phyloP scores from a whole-genome alignment of 169 alveolate species.

The Plasmodium relictum region DNA sequence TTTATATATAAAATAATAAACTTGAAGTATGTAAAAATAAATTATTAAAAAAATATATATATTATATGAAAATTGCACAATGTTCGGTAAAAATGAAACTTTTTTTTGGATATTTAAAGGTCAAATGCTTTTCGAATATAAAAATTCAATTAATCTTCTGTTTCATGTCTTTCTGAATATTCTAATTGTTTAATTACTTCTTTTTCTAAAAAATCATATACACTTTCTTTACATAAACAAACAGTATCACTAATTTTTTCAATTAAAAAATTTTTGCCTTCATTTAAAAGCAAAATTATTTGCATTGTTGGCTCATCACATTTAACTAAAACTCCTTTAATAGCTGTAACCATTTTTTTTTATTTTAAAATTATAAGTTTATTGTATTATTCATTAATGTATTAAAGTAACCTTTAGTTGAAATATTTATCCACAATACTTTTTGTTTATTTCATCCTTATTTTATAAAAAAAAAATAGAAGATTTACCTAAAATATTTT shows the following conservation, averaged over 20 bases:
- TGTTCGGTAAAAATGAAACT: too few species aligned
- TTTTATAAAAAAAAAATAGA: too few species aligned
- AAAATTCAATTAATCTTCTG: conserved; percentile 35
- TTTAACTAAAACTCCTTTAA: conserved; percentile 77
- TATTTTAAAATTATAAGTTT: not conserved
- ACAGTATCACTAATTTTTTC: conserved; percentile 87
- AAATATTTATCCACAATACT: too few species aligned
- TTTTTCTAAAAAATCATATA: conserved; percentile 80
- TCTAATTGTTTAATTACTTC: conserved; percentile 72
- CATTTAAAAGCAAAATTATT: conserved; percentile 84
- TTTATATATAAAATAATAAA: too few species aligned
- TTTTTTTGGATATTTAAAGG: conserved; percentile 66
- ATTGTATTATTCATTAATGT: too few species aligned
- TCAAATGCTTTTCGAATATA: not conserved
- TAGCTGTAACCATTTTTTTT: conserved; percentile 72
- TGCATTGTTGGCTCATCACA: conserved; percentile 88
- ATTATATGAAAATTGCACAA: too few species aligned
- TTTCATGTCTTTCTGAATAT: conserved; percentile 72
- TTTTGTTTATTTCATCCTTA: too few species aligned
- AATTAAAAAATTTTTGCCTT: conserved; percentile 83
- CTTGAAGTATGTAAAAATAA: too few species aligned
- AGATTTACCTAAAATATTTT: too few species aligned
- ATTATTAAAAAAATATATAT: too few species aligned
- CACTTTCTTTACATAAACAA: conserved; percentile 85
- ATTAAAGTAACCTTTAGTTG: too few species aligned